Base-by-base conservation (phyloP, 2,329 filamentous ascomycete species). In the Teratosphaeria gauchensis region DNA sequence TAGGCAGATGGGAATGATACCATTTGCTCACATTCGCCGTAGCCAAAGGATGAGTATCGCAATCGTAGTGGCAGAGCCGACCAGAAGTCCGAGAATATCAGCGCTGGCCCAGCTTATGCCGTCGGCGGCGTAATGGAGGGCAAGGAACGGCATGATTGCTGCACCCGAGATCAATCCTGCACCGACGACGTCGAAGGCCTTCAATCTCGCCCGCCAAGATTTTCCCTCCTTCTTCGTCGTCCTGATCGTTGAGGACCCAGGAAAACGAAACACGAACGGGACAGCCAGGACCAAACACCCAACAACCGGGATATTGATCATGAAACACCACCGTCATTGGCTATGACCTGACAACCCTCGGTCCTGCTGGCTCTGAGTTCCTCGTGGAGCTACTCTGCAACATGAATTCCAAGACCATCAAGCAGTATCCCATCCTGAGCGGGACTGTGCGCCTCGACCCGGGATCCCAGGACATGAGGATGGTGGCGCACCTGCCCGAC, bases 271-370 rank as follows among this genome's bases (percentile, higher is more conserved):
- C 35, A 42, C 35, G 35, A 42, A 42, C 35, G 35, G 35, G 12
- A 42, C 9, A 42, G 35, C 35, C 35, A 42, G 35, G 35, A 42
- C 35, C 12, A 42, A 16, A 42, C 8, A 42, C 35, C 11, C 52
- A 31, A 30, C 69, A 35, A 70, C 63, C 4, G 71, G 70, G 8
- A 70, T 61, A 51, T 71, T 72, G 58, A 74, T 70, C 51, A 65
- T 69, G 52, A 72, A 74, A 57, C 71, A 74, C 65, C 16, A 54
- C 52, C 2, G 24, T 54, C 52, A 28, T 54, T 9, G 52, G 52
- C 24, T 54, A 54, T 28, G 31, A 54, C 52, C 12, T 33, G 24
- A n/a, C 24, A 5, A 19, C 28, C n/a, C 52, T 54, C 24, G 52
- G 52, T 8, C 30, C 24, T 12, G 9, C 52, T 19, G 52, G 52